Evolutionary conservation across 441 rosid genomes (phyloP), one percentile per base, ranked within the genome.

Genomic region (Bocquillonia castaneifolia): DNA sequence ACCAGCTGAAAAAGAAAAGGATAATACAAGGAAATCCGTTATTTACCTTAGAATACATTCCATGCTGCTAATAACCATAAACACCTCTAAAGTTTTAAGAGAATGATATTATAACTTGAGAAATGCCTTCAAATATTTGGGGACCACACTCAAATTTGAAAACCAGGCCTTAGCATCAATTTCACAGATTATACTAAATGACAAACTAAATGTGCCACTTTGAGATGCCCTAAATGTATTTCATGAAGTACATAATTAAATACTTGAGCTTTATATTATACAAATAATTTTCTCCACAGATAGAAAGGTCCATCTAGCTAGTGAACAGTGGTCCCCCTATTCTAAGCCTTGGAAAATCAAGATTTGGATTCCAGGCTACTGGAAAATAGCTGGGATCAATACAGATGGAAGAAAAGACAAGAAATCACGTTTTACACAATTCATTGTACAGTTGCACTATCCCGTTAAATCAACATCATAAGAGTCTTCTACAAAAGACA

Each of bases 1-100:
- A 88, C 84, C 86, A 91, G 83, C 99, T 91, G 91, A 67, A 80
- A 40, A 36, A 80, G 72, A 74, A 75, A 69, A 51, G n/a, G n/a
- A n/a, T n/a, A n/a, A n/a, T n/a, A n/a, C n/a, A n/a, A n/a, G n/a
- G n/a, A n/a, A n/a, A n/a, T n/a, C n/a, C n/a, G n/a, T n/a, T n/a
- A n/a, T n/a, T n/a, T n/a, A n/a, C n/a, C n/a, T n/a, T 37, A 67
- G 64, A 72, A 60, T 84, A 63, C 81, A 78, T 75, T 74, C 52
- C 68, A 56, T 67, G 18, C 8, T 52, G 48, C 51, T 18, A 39
- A 32, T 48, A 6, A 44, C 48, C 40, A 36, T 36, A 36, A 36
- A 10, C 40, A 36, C n/a, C n/a, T n/a, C n/a, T n/a, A 36, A 36
- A 36, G 40, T 3, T 3, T 66, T 48, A 50, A 50, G 63, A 39